Evolutionary conservation across 2,329 filamentous ascomycete genomes (phyloP).

Genomic region (Ceratocystis smalleyi): DNA sequence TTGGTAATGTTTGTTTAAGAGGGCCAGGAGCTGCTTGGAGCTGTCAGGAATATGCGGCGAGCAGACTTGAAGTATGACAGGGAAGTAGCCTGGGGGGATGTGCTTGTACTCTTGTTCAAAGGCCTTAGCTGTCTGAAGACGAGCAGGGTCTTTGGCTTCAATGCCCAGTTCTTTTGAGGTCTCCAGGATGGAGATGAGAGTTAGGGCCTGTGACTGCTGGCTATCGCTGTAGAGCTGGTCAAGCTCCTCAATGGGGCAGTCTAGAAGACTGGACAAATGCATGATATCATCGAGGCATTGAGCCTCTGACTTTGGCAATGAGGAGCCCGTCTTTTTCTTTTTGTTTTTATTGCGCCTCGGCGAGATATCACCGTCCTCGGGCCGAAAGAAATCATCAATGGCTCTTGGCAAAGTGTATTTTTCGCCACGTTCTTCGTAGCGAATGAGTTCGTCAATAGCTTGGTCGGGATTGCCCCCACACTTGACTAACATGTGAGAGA

Average conservation of each 20-base stretch:
- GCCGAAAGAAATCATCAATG: conserved; percentile 64
- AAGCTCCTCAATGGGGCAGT: conserved; percentile 28
- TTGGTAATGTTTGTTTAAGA: conserved; percentile 30
- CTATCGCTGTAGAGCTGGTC: conserved; percentile 28
- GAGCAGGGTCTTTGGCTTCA: conserved; percentile 22
- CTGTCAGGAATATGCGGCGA: conserved; percentile 24
- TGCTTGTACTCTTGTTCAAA: conserved; percentile 28
- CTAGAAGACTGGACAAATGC: conserved; percentile 31
- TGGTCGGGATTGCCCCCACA: conserved; percentile 18
- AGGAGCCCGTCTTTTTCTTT: conserved; percentile 24
- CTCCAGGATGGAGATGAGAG: conserved; percentile 30
- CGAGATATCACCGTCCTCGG: conserved; percentile 29
- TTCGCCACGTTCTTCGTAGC: conserved; percentile 42
- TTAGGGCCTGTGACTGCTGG: conserved; percentile 26
- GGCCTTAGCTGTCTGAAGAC: conserved; percentile 23
- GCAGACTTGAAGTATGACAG: conserved; percentile 28
- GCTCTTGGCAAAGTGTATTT: conserved; percentile 41
- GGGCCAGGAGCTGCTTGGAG: conserved; percentile 28
- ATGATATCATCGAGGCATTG: conserved; percentile 25
- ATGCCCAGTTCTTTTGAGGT: conserved; percentile 28
- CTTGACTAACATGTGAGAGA: conserved; percentile 7
- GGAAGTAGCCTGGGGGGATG: conserved; percentile 30
- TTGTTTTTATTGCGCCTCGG: conserved; percentile 25
- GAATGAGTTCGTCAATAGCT: conserved; percentile 68
- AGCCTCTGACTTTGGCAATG: background rate